Conservation (phyloP, 2,329 filamentous ascomycete species). For the Bertia moriformis region DNA sequence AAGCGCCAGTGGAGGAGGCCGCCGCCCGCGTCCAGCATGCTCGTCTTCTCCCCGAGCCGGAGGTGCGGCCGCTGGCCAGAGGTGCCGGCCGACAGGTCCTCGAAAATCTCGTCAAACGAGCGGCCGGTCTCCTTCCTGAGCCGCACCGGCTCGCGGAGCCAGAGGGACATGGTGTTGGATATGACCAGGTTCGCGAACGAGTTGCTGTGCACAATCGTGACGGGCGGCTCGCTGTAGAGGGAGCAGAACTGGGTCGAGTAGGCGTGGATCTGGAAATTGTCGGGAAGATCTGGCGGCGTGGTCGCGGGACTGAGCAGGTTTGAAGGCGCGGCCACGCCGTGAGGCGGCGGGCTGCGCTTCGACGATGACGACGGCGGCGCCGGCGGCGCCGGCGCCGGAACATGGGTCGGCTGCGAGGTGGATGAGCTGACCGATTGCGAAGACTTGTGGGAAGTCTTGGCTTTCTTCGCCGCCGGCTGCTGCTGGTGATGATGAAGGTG, state of each 20-base stretch:
- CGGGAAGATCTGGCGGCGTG: slow-evolving; percentile 49
- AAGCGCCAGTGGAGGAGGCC: slow-evolving; percentile 57
- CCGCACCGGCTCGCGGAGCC: slow-evolving; percentile 62
- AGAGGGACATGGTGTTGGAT: slow-evolving; percentile 59
- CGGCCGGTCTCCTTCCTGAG: slow-evolving; percentile 56
- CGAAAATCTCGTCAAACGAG: slow-evolving; percentile 56
- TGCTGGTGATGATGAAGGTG: no score
- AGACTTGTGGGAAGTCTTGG: slow-evolving; percentile 68
- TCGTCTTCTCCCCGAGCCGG: slow-evolving; percentile 36
- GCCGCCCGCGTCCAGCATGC: slow-evolving; percentile 27
- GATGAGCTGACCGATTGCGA: slow-evolving; percentile 65
- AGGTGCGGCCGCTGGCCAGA: slow-evolving; percentile 24
- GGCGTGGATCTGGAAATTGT: slow-evolving; percentile 49
- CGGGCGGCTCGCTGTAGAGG: slow-evolving; percentile 46
- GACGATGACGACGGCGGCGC: no score
- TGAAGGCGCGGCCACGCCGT: no score
- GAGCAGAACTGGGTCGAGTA: slow-evolving; percentile 66
- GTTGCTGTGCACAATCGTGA: slow-evolving; percentile 54
- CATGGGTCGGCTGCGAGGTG: no score
- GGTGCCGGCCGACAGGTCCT: slow-evolving; percentile 27
- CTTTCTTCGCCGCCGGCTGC: slow-evolving; percentile 55
- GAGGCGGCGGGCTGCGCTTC: slow-evolving; percentile 54
- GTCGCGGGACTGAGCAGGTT: slow-evolving; percentile 64
- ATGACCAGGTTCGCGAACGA: slow-evolving; percentile 64
- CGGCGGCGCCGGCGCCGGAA: no score